Percentiles rank a stretch among this genome's conserved stretches.
phyloP scores from a whole-genome alignment of 1,284 basidiomycete genomes.

The Leccinum griseonigrum region DNA sequence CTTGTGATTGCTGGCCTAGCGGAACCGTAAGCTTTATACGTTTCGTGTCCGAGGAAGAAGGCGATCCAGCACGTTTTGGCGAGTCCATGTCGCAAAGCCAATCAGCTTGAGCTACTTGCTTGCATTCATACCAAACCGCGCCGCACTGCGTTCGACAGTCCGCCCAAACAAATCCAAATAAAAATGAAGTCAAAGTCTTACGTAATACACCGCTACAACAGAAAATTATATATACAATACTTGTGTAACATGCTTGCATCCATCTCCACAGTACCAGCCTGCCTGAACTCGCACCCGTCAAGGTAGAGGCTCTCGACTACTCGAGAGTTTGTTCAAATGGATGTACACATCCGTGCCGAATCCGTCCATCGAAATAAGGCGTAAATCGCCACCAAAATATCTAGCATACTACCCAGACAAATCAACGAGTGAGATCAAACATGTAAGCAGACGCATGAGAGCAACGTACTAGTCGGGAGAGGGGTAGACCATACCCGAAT shows the following conservation, averaged over 20 bases:
- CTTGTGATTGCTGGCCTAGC: constrained; percentile 51
- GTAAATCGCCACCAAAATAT: constrained; percentile 94
- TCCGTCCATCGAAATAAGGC: constrained; percentile 96
- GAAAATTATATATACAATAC: too few relatives aligned
- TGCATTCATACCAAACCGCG: constrained; percentile 11
- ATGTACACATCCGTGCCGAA: constrained; percentile 92
- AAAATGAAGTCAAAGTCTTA: constrained; percentile 4
- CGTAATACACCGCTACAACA: neutral
- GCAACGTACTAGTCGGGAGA: constrained; percentile 74
- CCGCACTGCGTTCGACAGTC: constrained; percentile 3
- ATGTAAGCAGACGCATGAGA: neutral
- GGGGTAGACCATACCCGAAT: constrained; percentile 90
- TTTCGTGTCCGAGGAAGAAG: constrained; percentile 60
- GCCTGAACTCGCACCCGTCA: constrained; percentile 25
- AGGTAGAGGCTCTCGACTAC: constrained; percentile 72
- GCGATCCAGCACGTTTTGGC: constrained; percentile 71
- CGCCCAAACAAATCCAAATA: constrained; percentile 24
- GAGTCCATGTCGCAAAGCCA: constrained; percentile 52
- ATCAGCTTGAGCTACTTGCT: constrained; percentile 25
- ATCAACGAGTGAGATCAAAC: constrained; percentile 6
- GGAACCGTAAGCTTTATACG: constrained; percentile 63
- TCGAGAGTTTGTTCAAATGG: constrained; percentile 83
- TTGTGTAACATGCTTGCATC: too few relatives aligned
- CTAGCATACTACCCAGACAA: constrained; percentile 68
- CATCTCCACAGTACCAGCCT: neutral